Evolutionary conservation across 2,329 filamentous ascomycete genomes (phyloP), one percentile per base, ranked within the genome.

Genomic region (Phyllosticta citribraziliensis): DNA sequence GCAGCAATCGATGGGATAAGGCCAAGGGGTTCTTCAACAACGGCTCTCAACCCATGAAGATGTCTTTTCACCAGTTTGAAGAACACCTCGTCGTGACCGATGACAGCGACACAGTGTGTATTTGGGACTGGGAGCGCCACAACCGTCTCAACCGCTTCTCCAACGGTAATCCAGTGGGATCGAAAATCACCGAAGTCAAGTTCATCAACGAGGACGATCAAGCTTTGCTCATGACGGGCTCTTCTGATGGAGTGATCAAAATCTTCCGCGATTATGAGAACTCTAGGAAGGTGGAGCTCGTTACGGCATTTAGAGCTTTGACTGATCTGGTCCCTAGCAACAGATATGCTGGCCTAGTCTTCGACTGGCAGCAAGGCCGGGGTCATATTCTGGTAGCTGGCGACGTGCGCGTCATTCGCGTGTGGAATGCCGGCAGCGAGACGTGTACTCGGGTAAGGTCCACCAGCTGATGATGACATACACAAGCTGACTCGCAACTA

Each of bases 131-230:
- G 88, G 87, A 91, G 74, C 84, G 83, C 60, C 85, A 88, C 65
- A 82, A 81, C 56, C 84, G 87, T 35, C 78, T 96, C 65, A 89
- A 85, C 70, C 87, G 88, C 60, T 99, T 99, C 75, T 95, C 89
- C 27, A 97, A 97, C 69, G 92, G 90, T 56, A 99, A 99, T 69
- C 94, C 94, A 0, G 81, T 86, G 33, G 91, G 92, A 2, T 96
- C 91, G 25, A 91, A 87, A 67, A 96, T 99, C 68, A 96, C 91
- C 59, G 92, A 97, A 72, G 86, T 97, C 72, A 89, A 91, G 61
- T 97, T 97, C 74, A 96, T 99, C 78, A 99, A 99, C 67, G 94
- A 99, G 74, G 94, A 99, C 68, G 94, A 99, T 71, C 91, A 95
- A 70, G 94, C 93, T 2, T 84, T 97, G 65, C 77, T 99, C 61